Base-by-base conservation (phyloP, 257 asterid genomes). In the Ilex asprella region DNA sequence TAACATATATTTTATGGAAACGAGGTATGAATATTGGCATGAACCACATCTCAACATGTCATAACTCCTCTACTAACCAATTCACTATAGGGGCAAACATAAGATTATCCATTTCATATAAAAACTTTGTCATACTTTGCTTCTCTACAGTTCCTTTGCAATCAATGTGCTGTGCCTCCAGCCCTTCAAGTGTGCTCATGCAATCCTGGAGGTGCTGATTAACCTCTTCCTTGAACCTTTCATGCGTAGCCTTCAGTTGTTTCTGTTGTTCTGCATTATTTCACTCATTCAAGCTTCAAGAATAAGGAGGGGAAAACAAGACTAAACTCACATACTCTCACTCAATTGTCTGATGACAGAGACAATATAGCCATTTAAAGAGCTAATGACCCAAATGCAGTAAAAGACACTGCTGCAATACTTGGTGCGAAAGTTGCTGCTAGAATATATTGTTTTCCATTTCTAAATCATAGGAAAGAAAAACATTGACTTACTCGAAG, bases 161-260 rank as follows among this genome's bases (percentile, higher is more conserved):
- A 75, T 91, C 95, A 8, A 56, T 66, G 67, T 83, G 80, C 54
- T 86, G 77, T 70, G 82, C 96, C 75, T 86, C 98, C 60, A 89
- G 78, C 72, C 79, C 86, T 76, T 84, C 93, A 67, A 81, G 64
- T 66, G 84, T 61, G 79, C 78, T 69, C 39, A 71, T 81, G 61
- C 79, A 83, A 56, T 72, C 81, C 69, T 79, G 82, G 65, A 84
- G 82, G 70, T 91, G 93, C 79, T 55, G 86, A 69, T 77, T 76
- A 56, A 89, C 80, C 64, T 83, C 86, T 67, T 79, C 85, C 80
- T 77, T 81, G 82, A 88, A 88, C 72, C 79, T 81, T 73, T 74
- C 87, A 52, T 74, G 79, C 63, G 83, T 79, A 71, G 69, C 82
- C 61, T 69, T 78, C 77, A 88, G 65, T 76, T 86, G 79, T 49